Evolutionary conservation across 2,329 filamentous ascomycete genomes (phyloP).

Genomic region (Penicillium sp.): DNA sequence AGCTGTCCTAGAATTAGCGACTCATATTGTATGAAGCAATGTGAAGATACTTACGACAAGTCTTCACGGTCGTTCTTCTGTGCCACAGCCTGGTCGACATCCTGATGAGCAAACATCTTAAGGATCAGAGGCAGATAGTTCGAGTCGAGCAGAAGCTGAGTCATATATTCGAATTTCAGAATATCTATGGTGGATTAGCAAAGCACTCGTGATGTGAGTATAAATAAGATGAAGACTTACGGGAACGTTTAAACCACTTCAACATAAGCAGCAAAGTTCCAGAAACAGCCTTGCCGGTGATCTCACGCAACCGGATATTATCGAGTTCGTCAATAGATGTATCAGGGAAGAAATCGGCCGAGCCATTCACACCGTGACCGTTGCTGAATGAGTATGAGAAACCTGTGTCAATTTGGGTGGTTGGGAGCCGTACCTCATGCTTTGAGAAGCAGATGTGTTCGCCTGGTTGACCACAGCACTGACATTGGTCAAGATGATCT

Average conservation of each 20-base stretch:
- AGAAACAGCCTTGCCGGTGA: conserved; percentile 88
- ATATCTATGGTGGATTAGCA: conserved; percentile 60
- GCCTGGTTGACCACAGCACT: conserved; percentile 71
- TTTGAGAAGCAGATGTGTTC: conserved; percentile 46
- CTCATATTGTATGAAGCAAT: too few species aligned
- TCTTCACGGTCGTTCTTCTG: conserved; percentile 80
- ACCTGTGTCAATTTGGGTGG: not conserved
- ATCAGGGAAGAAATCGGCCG: conserved; percentile 31
- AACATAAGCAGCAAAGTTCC: conserved; percentile 80
- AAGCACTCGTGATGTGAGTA: not conserved
- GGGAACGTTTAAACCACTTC: conserved; percentile 95
- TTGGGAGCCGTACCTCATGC: conserved; percentile 47
- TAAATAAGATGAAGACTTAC: conserved; percentile 54
- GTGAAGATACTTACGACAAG: conserved; percentile 59
- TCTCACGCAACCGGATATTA: conserved; percentile 75
- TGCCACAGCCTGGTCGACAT: conserved; percentile 85
- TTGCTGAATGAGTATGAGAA: conserved; percentile 21
- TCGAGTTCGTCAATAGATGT: conserved; percentile 71
- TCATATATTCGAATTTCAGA: conserved; percentile 92
- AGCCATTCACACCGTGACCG: conserved; percentile 28
- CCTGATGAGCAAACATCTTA: conserved; percentile 91
- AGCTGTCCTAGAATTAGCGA: conserved; percentile 52
- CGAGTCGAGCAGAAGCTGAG: conserved; percentile 87
- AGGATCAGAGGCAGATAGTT: conserved; percentile 91
- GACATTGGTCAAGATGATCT: conserved; percentile 82